These are phyloP conservation scores for Xylaria intraflava DNA, from an alignment of 495 filamentous ascomycete genomes.

Conservation along the genomic window DNA sequence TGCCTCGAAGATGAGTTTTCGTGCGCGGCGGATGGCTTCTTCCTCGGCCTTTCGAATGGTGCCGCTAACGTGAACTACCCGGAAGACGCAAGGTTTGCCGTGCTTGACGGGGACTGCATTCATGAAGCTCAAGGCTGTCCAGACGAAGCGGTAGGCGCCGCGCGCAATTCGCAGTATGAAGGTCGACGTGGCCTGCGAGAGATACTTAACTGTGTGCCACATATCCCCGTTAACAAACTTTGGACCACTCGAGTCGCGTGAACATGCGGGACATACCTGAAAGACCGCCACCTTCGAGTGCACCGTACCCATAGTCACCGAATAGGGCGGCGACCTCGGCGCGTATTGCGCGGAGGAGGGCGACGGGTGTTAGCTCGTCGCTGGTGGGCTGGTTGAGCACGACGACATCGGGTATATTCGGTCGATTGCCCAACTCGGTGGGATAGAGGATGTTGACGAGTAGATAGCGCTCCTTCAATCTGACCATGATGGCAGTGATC, in stretches of 20 bases:
- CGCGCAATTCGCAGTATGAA: slow-evolving; percentile 79
- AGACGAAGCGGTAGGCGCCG: slow-evolving; percentile 74
- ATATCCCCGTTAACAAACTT: not conserved
- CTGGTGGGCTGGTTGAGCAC: slow-evolving; percentile 72
- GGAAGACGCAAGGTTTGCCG: slow-evolving; percentile 61
- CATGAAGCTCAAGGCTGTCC: slow-evolving; percentile 83
- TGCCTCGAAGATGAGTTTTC: slow-evolving; percentile 59
- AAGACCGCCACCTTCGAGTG: slow-evolving; percentile 48
- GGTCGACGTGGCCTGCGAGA: slow-evolving; percentile 86
- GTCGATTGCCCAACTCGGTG: slow-evolving; percentile 36
- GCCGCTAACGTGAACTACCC: slow-evolving; percentile 86
- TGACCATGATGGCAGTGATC: slow-evolving; percentile 64
- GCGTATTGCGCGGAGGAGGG: slow-evolving; percentile 61
- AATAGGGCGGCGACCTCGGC: slow-evolving; percentile 65
- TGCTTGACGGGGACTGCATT: slow-evolving; percentile 55
- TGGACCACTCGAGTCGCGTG: not conserved
- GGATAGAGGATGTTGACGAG: slow-evolving; percentile 89
- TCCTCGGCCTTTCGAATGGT: slow-evolving; percentile 91
- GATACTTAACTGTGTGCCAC: slow-evolving; percentile 71
- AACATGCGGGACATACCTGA: not conserved
- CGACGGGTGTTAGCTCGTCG: slow-evolving; percentile 53
- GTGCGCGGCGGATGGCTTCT: slow-evolving; percentile 72
- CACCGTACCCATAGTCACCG: slow-evolving; percentile 84
- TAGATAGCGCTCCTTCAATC: slow-evolving; percentile 90
- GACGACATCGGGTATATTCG: slow-evolving; percentile 48